Conservation (phyloP, 805 yeast species). For the Nakazawaea ishiwadae region DNA sequence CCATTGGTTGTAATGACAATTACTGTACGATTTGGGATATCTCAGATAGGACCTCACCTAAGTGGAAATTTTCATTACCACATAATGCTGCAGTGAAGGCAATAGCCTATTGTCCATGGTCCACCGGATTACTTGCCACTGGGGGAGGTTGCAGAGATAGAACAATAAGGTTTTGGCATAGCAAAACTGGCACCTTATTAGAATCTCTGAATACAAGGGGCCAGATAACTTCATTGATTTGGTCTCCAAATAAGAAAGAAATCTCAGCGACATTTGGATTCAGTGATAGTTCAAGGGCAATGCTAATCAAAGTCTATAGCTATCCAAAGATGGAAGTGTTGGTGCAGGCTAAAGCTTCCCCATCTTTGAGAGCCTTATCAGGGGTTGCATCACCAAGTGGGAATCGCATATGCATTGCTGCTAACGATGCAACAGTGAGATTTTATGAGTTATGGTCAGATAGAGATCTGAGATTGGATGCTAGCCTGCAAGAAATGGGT, state of each 20-base stretch:
- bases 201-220: conserved; percentile 52
- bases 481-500: conserved; percentile 37
- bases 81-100: conserved; percentile 92
- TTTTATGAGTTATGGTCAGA: conserved; percentile 67
- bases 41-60: conserved; percentile 33
- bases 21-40: conserved; percentile 76
- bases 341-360: conserved; percentile 43
- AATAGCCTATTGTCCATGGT: conserved; percentile 88
- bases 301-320: conserved; percentile 54
- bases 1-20: conserved; percentile 85
- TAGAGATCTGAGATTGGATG: conserved; percentile 23
- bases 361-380: conserved; percentile 56
- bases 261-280: conserved; percentile 81
- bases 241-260: conserved; percentile 66
- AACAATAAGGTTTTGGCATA: conserved; percentile 83
- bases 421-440: conserved; percentile 74
- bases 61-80: conserved; percentile 41
- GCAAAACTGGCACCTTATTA: conserved; percentile 69
- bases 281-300: conserved; percentile 47
- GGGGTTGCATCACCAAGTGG: conserved; percentile 65
- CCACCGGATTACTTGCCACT: conserved; percentile 71
- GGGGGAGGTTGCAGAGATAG: conserved; percentile 89
- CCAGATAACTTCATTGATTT: conserved; percentile 74
- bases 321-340: conserved; percentile 59
- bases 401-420: conserved; percentile 61